phyloP scores from a whole-genome alignment of 2,329 filamentous ascomycete genomes.

The Neophaeococcomyces aloes region DNA sequence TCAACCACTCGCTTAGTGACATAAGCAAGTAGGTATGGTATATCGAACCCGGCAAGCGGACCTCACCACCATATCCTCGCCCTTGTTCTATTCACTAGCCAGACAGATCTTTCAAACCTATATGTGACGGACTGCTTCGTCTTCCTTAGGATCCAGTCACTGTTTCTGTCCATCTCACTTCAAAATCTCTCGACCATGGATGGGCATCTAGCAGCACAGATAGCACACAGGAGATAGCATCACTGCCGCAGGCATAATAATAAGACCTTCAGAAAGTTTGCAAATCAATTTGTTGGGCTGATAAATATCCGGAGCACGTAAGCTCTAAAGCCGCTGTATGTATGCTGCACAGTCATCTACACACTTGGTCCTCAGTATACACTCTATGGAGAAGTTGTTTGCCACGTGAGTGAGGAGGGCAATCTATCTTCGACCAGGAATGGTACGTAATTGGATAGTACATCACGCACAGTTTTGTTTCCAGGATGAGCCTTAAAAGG shows the following conservation, averaged over 20 bases:
- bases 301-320: no score
- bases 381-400: slow-evolving; percentile 13
- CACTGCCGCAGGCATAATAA: no score
- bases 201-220: no score
- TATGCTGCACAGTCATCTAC: background rate
- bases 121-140: background rate
- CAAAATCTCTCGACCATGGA: background rate
- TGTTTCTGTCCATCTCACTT: background rate
- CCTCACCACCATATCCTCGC: background rate
- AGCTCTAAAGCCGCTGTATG: no score
- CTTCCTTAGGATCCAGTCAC: background rate
- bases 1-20: background rate
- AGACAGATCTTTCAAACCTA: background rate
- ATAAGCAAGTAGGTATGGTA: background rate
- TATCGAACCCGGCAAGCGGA: background rate
- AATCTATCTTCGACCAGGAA: slow-evolving; percentile 7
- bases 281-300: no score
- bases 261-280: no score
- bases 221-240: no score
- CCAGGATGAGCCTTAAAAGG: background rate
- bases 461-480: background rate
- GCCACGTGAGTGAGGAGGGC: no score
- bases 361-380: background rate
- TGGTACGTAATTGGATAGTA: background rate
- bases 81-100: background rate